Evolutionary conservation across 176 grass and related monocot species (phyloP).

Genomic region (Typha latifolia): DNA sequence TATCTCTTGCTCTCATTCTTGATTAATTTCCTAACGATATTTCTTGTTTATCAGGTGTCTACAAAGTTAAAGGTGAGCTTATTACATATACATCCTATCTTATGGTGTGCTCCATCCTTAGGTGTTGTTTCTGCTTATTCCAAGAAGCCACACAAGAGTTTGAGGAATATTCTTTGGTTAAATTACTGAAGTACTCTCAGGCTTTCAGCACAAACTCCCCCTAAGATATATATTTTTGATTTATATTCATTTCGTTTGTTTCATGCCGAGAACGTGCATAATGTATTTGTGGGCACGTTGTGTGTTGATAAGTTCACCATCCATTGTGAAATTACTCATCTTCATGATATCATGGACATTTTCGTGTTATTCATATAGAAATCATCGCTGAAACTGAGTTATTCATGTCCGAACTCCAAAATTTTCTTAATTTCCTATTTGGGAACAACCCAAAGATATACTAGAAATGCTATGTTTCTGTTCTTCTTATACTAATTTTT

Average conservation of each 20-base stretch:
- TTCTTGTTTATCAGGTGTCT: conserved; percentile 46
- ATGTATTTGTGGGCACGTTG: too few species aligned
- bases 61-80: conserved; percentile 80
- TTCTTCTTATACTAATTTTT: too few species aligned
- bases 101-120: conserved; percentile 3
- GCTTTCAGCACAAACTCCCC: not conserved
- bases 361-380: too few species aligned
- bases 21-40: not conserved
- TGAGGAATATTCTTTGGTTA: not conserved
- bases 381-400: too few species aligned
- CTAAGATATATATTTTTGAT: not conserved
- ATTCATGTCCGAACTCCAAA: too few species aligned
- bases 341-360: too few species aligned
- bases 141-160: not conserved
- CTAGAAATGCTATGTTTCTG: too few species aligned
- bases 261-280: too few species aligned
- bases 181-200: not conserved
- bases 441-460: too few species aligned
- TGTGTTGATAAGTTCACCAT: too few species aligned
- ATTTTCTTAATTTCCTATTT: too few species aligned
- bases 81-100: conserved; percentile 11
- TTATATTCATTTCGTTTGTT: not conserved
- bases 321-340: too few species aligned
- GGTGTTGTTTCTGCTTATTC: not conserved
- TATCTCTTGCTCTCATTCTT: not conserved